A percentile compares a stretch with the other conserved stretches of the same genome.
Evolutionary conservation across 2,329 filamentous ascomycete genomes (phyloP).

Genomic region (Nannizziopsis barbatae): DNA sequence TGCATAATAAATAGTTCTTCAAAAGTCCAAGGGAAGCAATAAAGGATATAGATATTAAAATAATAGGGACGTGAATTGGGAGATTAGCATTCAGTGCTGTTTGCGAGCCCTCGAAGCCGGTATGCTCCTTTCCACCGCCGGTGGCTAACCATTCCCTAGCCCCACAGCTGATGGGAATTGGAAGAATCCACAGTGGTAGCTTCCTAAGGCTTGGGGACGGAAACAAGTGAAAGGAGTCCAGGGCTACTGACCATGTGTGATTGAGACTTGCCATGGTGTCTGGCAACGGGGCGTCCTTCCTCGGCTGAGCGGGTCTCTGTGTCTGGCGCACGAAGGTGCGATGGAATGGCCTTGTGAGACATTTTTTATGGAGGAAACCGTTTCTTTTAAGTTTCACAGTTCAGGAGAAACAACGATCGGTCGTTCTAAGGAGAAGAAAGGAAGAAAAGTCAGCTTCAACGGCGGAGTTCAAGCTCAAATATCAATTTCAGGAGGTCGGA

Average conservation of each 20-base stretch:
- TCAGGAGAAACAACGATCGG: too few species aligned
- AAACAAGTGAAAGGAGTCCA: not conserved
- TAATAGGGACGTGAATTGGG: too few species aligned
- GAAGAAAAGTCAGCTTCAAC: not conserved
- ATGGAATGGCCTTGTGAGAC: slow-evolving; percentile 67
- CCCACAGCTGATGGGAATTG: too few species aligned
- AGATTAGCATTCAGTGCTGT: too few species aligned
- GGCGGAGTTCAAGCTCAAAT: too few species aligned
- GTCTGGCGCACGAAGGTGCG: slow-evolving; percentile 58
- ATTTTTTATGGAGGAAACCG: slow-evolving; percentile 40
- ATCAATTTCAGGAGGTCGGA: too few species aligned
- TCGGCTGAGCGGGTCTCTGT: slow-evolving; percentile 25
- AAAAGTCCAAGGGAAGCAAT: not conserved
- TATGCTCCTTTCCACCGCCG: too few species aligned
- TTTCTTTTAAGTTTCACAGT: not conserved
- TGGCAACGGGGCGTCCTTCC: slow-evolving; percentile 24
- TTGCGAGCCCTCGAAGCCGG: too few species aligned
- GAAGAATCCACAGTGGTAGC: slow-evolving; percentile 1
- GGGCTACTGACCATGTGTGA: slow-evolving; percentile 45
- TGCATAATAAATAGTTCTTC: not conserved
- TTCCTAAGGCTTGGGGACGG: not conserved
- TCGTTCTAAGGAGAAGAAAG: not conserved
- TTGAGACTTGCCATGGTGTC: slow-evolving; percentile 45
- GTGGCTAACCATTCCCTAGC: too few species aligned
- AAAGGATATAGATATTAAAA: not conserved